phyloP scores from a whole-genome alignment of 192 early-diverging fungal genomes.

The Helicostylum pulchrum region DNA sequence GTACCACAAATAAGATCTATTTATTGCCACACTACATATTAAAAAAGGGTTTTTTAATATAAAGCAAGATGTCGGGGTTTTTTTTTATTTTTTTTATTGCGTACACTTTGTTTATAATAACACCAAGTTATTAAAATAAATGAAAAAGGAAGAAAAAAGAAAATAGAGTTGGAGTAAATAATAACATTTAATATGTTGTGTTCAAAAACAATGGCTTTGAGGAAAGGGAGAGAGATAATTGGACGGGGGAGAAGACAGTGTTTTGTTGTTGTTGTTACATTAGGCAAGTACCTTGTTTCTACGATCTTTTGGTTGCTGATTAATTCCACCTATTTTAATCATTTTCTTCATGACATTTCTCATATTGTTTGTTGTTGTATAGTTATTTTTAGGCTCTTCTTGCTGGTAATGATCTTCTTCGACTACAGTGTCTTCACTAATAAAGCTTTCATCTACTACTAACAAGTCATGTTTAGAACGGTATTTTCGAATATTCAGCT shows the following conservation, averaged over 20 bases:
- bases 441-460: conserved; percentile 6
- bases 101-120: no score
- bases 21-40: no score
- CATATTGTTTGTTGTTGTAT: conserved; percentile 12
- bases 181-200: no score
- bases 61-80: no score
- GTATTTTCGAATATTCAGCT: conserved; percentile 12
- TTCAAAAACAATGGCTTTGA: no score
- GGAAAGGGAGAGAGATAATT: neutral
- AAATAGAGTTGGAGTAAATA: no score
- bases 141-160: no score
- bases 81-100: no score
- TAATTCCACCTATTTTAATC: conserved; percentile 17
- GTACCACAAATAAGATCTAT: no score
- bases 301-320: conserved; percentile 1
- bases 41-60: no score
- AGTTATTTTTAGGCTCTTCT: neutral
- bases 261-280: no score
- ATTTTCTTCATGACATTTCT: conserved; percentile 13
- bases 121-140: no score
- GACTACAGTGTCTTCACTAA: neutral
- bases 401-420: neutral
- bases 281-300: conserved; percentile 8
- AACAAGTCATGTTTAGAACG: conserved; percentile 14
- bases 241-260: neutral